Evolutionary conservation across 306 rosid genomes (phyloP).

Genomic region (Senna tora): DNA sequence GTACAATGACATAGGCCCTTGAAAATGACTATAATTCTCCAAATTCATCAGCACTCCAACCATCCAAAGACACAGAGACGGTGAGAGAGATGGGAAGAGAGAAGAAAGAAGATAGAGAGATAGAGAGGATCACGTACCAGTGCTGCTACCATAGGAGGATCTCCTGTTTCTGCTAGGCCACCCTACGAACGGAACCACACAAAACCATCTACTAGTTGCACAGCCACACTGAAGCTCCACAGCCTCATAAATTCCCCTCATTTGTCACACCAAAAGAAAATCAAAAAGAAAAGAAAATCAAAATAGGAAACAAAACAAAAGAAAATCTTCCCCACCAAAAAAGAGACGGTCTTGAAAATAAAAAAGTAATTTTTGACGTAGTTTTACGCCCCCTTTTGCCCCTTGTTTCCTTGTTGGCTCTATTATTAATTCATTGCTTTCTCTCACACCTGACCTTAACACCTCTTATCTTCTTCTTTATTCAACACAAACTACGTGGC

Average conservation of each 20-base stretch:
- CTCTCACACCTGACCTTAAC: neutral
- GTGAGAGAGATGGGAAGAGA: conserved; percentile 10
- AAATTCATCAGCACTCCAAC: conserved; percentile 39
- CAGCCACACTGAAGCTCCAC: conserved; percentile 48
- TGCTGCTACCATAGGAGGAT: conserved; percentile 47
- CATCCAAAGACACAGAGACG: conserved; percentile 22
- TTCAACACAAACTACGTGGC: conserved; percentile 70
- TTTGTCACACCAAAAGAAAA: conserved; percentile 32
- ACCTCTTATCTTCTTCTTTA: conserved; percentile 51
- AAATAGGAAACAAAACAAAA: conserved; percentile 29
- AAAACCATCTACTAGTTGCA: conserved; percentile 45
- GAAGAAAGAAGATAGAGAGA: conserved; percentile 38
- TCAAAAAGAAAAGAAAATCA: conserved; percentile 13
- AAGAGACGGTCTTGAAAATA: conserved; percentile 29
- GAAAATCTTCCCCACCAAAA: conserved; percentile 48
- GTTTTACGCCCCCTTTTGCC: neutral
- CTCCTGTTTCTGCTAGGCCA: conserved; percentile 56
- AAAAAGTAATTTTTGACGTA: conserved; percentile 1
- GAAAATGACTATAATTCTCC: conserved; percentile 40
- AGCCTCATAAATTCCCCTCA: conserved; percentile 63
- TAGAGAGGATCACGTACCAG: conserved; percentile 41
- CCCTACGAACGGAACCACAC: conserved; percentile 66
- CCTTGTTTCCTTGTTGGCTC: neutral
- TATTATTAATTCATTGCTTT: conserved; percentile 27
- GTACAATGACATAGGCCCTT: conserved; percentile 39